Base-by-base conservation (phyloP, 1,139 yeast species). In the Taiozyma sp. region DNA sequence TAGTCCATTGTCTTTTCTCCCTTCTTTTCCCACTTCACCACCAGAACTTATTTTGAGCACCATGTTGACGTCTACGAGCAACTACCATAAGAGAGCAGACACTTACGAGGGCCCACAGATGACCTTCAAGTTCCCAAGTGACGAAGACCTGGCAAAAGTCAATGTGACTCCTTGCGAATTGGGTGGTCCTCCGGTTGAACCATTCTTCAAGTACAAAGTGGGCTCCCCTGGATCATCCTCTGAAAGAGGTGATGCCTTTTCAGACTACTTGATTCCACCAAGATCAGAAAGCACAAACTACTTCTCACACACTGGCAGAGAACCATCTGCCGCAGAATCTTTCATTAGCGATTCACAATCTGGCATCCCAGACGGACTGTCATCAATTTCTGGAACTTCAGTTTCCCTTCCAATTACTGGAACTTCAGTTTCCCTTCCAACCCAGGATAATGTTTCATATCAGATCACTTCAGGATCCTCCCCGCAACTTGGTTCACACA, bases 81-180 rank as follows among this genome's bases (percentile, higher is more conserved):
- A 47, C 19, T 38, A 50, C 22, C 62, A 58, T 46, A 49, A 54
- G 24, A 54, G 64, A 54, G 57, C 62, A 3, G 48, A 53, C 16
- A 61, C 65, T 0, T 62, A 57, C 44, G 63, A 56, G 32, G 65
- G 65, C 10, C 55, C 63, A 8, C 64, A 61, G 45, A 56, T 61
- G 61, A 49, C 30, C 10, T 62, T 62, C 57, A 54, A 52, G 44
- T 61, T 60, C 46, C 65, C 65, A 12, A 58, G 60, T 10, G 52
- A 51, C 7, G 60, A 56, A 38, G 54, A 55, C 14, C 43, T 56
- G 4, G 12, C 45, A 44, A 36, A 23, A 43, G 4, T 24, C n/a
- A 27, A 28, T 12, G 16, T 44, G 28, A 13, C 29, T 14, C 27
- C 45, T n/a, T 8, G 29, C 4, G 42, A 42, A 6, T 44, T 53